Evolutionary conservation across 345 rosid species (phyloP).

Genomic region (Linum trigynum): DNA sequence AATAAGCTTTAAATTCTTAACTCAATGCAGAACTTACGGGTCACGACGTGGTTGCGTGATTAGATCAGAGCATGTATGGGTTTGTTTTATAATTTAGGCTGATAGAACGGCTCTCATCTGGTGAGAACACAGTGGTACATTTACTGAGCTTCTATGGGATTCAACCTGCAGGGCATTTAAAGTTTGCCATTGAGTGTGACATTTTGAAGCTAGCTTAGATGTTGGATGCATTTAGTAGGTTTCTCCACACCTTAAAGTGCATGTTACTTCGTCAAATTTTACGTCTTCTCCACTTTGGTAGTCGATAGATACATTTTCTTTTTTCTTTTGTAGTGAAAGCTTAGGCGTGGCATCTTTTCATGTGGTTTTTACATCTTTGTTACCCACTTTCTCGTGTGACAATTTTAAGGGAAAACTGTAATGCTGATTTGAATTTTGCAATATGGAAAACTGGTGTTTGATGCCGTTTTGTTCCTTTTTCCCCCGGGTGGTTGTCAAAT

Average conservation of each 20-base stretch:
- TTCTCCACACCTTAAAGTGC: neutral
- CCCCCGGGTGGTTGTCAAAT: neutral
- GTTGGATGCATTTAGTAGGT: neutral
- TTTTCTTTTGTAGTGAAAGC: neutral
- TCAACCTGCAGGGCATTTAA: neutral
- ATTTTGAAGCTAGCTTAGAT: no score
- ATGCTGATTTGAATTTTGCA: conserved; percentile 1
- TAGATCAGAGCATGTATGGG: no score
- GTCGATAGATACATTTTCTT: neutral
- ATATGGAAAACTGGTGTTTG: neutral
- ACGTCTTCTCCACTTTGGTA: neutral
- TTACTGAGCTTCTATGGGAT: neutral
- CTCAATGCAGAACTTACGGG: neutral
- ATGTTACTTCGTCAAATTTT: no score
- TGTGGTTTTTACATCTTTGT: neutral
- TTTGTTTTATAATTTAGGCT: neutral
- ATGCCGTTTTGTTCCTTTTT: neutral
- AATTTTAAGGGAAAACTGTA: neutral
- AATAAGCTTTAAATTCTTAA: neutral
- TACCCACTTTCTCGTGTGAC: neutral
- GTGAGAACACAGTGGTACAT: neutral
- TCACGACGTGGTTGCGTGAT: no score
- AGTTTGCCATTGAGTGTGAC: neutral
- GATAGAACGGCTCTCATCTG: neutral
- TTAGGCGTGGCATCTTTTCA: neutral